Percentiles rank a stretch among this genome's conserved stretches.
These are phyloP conservation scores for Fusarium sp. DNA, from an alignment of 2,329 filamentous ascomycete genomes.

Conservation along the genomic window DNA sequence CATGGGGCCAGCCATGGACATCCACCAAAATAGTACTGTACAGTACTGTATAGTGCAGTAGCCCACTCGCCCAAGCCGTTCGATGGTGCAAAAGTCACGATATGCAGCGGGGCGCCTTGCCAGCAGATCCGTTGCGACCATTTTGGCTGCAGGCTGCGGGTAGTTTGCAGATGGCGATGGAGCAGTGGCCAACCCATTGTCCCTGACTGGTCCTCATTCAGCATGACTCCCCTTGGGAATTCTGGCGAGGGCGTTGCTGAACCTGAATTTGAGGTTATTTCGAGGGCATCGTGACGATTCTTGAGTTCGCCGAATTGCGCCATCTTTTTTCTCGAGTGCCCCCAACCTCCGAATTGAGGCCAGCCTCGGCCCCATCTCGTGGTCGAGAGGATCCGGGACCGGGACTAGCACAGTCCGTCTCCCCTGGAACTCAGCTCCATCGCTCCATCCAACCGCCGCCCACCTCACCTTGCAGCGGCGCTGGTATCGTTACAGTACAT, in stretches of 20 bases:
- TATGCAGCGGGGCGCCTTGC: constrained; percentile 44
- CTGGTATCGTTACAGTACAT: constrained; percentile 44
- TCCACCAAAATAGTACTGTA: constrained; percentile 18
- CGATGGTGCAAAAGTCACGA: constrained; percentile 43
- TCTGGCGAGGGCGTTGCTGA: not conserved
- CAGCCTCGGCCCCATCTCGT: constrained; percentile 31
- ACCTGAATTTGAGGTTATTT: constrained; percentile 21
- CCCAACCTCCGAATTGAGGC: constrained; percentile 39
- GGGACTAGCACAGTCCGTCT: constrained; percentile 31
- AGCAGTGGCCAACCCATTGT: constrained; percentile 26
- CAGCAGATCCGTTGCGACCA: constrained; percentile 49
- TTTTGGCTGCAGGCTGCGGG: constrained; percentile 43
- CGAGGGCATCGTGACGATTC: constrained; percentile 28
- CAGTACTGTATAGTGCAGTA: not conserved
- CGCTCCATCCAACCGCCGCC: constrained; percentile 27
- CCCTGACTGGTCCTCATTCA: constrained; percentile 29
- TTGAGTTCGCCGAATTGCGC: constrained; percentile 36
- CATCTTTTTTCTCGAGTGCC: constrained; percentile 38
- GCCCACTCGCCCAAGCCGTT: constrained; percentile 27
- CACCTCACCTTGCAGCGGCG: constrained; percentile 49
- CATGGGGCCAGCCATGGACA: constrained; percentile 42
- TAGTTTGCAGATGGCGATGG: constrained; percentile 45
- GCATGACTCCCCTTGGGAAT: constrained; percentile 5
- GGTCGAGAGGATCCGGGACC: constrained; percentile 31
- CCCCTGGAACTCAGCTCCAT: constrained; percentile 18